A percentile compares a stretch with the other conserved stretches of the same genome.
Conservation (phyloP, 2,329 filamentous ascomycete species). For the Fusarium beomiforme region DNA sequence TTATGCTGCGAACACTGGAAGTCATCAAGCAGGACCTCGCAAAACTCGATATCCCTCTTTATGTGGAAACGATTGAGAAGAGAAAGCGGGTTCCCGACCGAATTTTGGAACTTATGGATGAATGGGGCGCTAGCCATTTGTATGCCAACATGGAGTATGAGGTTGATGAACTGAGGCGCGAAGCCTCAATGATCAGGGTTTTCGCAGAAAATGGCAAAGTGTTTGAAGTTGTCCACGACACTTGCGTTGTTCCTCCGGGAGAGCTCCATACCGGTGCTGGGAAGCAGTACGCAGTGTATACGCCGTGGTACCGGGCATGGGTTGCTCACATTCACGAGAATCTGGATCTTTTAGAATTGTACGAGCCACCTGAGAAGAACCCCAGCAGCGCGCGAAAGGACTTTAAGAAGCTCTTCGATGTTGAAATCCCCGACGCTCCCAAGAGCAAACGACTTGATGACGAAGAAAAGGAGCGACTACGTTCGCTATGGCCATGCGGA, state of each 20-base stretch:
- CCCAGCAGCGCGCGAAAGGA: conserved; percentile 49
- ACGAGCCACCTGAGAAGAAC: conserved; percentile 57
- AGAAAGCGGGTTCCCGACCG: conserved; percentile 69
- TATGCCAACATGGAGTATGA: conserved; percentile 92
- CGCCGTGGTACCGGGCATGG: conserved; percentile 84
- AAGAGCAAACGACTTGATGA: conserved; percentile 68
- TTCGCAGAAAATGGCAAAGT: conserved; percentile 71
- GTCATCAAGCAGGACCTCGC: conserved; percentile 73
- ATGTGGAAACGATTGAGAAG: conserved; percentile 76
- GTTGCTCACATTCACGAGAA: conserved; percentile 76
- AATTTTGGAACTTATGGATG: conserved; percentile 71
- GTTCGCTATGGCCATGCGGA: conserved; percentile 75
- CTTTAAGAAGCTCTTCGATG: conserved; percentile 68
- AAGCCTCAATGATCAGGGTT: conserved; percentile 71
- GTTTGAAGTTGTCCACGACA: conserved; percentile 81
- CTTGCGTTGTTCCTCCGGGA: conserved; percentile 83
- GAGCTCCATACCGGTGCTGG: conserved; percentile 72
- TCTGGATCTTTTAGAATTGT: conserved; percentile 71
- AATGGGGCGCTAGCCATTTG: conserved; percentile 79
- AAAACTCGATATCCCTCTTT: conserved; percentile 79
- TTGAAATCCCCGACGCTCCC: conserved; percentile 69
- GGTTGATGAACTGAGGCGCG: conserved; percentile 85
- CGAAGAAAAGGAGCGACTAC: conserved; percentile 68
- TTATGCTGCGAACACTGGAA: conserved; percentile 77
- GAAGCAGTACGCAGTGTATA: conserved; percentile 85